Evolutionary conservation across 768 basidiomycete genomes (phyloP).

Genomic region (Pluteus cervinus): DNA sequence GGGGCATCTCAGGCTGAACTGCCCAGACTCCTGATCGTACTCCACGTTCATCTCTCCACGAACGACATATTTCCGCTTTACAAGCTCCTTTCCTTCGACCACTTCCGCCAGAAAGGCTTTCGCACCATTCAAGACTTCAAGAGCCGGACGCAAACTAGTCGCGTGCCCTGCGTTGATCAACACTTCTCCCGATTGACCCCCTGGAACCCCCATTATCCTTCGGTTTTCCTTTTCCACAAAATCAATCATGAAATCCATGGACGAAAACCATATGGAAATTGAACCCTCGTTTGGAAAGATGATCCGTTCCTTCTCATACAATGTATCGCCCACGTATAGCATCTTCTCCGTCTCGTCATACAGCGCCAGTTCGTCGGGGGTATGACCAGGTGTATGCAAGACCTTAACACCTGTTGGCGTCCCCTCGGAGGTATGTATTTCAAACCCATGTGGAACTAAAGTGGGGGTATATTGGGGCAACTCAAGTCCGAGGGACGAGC

Average conservation of each 20-base stretch:
- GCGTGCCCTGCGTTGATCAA: conserved; percentile 46
- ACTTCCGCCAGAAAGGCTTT: conserved; percentile 44
- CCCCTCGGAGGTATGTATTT: conserved; percentile 19
- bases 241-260: conserved; percentile 35
- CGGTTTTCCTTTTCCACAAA: conserved; percentile 28
- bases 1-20: conserved; percentile 44
- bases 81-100: conserved; percentile 31
- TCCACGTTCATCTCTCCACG: conserved; percentile 34
- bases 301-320: conserved; percentile 50
- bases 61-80: conserved; percentile 22
- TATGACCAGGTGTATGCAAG: conserved; percentile 54
- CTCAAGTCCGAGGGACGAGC: conserved; percentile 30
- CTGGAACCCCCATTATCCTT: neutral
- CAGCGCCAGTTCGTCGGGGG: conserved; percentile 50
- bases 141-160: conserved; percentile 37
- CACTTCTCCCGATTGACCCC: conserved; percentile 17
- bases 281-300: conserved; percentile 51
- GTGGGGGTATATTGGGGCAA: conserved; percentile 40
- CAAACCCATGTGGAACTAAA: conserved; percentile 37
- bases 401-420: conserved; percentile 31
- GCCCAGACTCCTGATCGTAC: conserved; percentile 34
- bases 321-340: conserved; percentile 52
- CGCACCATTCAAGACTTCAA: conserved; percentile 35
- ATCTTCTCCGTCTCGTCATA: conserved; percentile 44
- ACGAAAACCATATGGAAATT: conserved; percentile 42